Evolutionary conservation across 2,329 filamentous ascomycete species (phyloP), one percentile per base, ranked within the genome.

Genomic region (Xylariaceae sp.): DNA sequence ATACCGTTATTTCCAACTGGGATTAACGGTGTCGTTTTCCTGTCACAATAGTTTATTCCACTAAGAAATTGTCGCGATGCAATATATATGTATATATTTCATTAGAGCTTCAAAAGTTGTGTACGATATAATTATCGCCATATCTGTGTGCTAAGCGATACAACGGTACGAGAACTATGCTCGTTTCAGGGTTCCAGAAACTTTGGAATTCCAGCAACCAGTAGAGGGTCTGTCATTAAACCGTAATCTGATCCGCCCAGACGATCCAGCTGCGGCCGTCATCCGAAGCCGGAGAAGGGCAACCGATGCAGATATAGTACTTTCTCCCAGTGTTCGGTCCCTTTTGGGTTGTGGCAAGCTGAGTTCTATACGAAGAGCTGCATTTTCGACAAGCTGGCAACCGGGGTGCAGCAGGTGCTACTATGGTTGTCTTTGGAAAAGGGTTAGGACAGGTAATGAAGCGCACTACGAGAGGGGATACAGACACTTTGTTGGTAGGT

Each of bases 201-300:
- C n/a, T n/a, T n/a, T 24, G 21, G 37, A n/a, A 23, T 26, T 41
- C 9, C 37, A 41, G n/a, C 24, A 29, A 29, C 24, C 14, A 43
- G 40, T 29, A 9, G 40, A 16, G 40, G 40, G 40, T 19, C 24
- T 43, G n/a, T 29, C 6, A 44, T 44, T 29, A 29, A 31, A 16
- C 41, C n/a, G 41, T 44, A 44, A 44, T 29, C 24, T 44, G 41
- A 44, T 44, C 41, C 24, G 41, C 41, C 41, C 41, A 44, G 41
- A 44, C 41, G 41, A 44, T 44, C 41, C 41, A 44, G 41, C 41
- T 44, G n/a, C 41, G 41, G 41, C 41, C 41, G 24, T 19, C 14
- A 44, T 5, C 3, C 24, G 16, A n/a, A n/a, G n/a, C 41, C 41
- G 41, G 41, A 29, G 41, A 23, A 29, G 41, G 41, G 41, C 41